These are phyloP conservation scores for Ceratobasidium sp. DNA, from an alignment of 1,284 basidiomycete species.

Conservation along the genomic window DNA sequence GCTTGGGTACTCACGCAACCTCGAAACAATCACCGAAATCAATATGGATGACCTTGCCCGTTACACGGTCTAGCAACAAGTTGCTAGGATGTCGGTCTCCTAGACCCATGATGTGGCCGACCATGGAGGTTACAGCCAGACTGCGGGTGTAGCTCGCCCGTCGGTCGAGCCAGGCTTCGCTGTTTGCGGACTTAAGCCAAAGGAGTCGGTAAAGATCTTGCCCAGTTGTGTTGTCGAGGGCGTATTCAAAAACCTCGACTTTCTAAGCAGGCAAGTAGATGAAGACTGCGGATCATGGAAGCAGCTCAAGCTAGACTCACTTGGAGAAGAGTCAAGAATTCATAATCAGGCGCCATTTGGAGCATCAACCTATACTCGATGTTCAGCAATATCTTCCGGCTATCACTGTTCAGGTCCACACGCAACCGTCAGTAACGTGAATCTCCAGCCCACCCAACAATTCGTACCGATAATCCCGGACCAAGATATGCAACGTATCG, in stretches of 20 bases:
- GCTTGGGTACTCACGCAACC: slow-evolving; percentile 63
- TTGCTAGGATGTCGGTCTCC: slow-evolving; percentile 99
- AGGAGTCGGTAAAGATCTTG: slow-evolving; percentile 99
- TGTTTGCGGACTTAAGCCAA: slow-evolving; percentile 95
- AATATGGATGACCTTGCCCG: slow-evolving; percentile 96
- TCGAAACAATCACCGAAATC: slow-evolving; percentile 98
- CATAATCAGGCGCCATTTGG: slow-evolving; percentile 99
- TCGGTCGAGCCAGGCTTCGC: slow-evolving; percentile 98
- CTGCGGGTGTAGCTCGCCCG: slow-evolving; percentile 97
- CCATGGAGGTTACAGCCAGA: slow-evolving; percentile 95
- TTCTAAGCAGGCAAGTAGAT: slow-evolving; percentile 73
- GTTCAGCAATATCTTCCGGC: slow-evolving; percentile 95
- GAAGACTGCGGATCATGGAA: neutral
- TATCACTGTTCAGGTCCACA: slow-evolving; percentile 61
- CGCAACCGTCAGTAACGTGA: neutral
- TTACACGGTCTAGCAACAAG: slow-evolving; percentile 89
- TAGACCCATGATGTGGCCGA: slow-evolving; percentile 95
- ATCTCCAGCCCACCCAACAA: neutral
- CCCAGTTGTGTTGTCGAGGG: slow-evolving; percentile 97
- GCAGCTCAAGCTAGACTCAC: neutral
- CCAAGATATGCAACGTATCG: slow-evolving; percentile 97
- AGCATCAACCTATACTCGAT: slow-evolving; percentile 99
- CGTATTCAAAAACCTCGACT: slow-evolving; percentile 99
- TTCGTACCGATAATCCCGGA: slow-evolving; percentile 85
- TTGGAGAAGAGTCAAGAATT: slow-evolving; percentile 86